Conservation (phyloP, 306 rosid genomes). For the Trifolium repens region DNA sequence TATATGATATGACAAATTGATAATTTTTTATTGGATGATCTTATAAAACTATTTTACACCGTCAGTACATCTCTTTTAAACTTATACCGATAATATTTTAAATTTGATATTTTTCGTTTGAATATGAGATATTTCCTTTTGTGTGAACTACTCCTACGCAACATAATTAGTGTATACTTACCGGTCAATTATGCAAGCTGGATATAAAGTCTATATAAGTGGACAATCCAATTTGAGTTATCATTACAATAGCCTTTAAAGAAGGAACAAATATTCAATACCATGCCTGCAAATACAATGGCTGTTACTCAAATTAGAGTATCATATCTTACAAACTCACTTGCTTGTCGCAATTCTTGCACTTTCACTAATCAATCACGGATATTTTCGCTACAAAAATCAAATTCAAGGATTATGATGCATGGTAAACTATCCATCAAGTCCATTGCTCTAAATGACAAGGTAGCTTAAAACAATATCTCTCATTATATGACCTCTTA, state of each 20-base stretch:
- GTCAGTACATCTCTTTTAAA: too few species aligned
- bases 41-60: too few species aligned
- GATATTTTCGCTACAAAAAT: slow-evolving; percentile 6
- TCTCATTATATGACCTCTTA: background rate
- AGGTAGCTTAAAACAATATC: background rate
- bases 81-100: too few species aligned
- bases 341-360: background rate
- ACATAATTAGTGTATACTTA: too few species aligned
- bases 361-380: slow-evolving; percentile 2
- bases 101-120: too few species aligned
- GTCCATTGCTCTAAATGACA: background rate
- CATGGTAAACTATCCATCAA: slow-evolving; percentile 4
- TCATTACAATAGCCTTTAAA: too few species aligned
- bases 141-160: too few species aligned
- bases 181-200: background rate
- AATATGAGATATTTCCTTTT: too few species aligned
- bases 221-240: background rate
- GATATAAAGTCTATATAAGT: background rate
- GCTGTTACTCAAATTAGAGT: background rate
- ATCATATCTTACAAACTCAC: slow-evolving; percentile 13
- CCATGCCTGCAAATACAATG: background rate
- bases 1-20: too few species aligned
- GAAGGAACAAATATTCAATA: too few species aligned
- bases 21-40: too few species aligned
- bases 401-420: background rate